Conservation (phyloP, 1,284 basidiomycete species). For the Papiliotrema fonsecae region DNA sequence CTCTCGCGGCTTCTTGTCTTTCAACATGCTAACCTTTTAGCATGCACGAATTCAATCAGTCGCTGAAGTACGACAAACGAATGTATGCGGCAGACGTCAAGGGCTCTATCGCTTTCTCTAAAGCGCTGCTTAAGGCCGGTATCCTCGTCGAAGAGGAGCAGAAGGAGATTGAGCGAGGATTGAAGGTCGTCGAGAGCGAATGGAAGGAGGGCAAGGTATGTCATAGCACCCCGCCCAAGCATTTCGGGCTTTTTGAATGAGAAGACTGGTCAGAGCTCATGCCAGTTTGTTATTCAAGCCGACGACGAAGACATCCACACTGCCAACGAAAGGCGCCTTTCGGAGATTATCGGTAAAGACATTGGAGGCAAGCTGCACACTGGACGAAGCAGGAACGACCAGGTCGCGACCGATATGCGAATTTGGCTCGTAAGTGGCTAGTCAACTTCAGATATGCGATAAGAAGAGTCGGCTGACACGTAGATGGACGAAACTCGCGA, state of each 20-base stretch:
- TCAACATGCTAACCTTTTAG: conserved; percentile 49
- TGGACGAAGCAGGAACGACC: conserved; percentile 92
- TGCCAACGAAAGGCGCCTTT: conserved; percentile 93
- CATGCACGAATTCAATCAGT: conserved; percentile 95
- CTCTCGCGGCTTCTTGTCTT: no score
- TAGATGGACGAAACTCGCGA: conserved; percentile 66
- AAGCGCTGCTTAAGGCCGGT: conserved; percentile 70
- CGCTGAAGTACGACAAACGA: conserved; percentile 86
- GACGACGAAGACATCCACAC: conserved; percentile 99
- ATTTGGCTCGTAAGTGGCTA: conserved; percentile 66
- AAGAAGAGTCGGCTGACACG: conserved; percentile 1
- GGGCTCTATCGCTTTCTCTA: conserved; percentile 94
- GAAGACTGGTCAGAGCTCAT: not conserved
- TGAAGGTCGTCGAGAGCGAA: conserved; percentile 72
- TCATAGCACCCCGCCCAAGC: no score
- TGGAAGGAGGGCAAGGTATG: conserved; percentile 70
- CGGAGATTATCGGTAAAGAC: conserved; percentile 79
- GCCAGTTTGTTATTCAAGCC: conserved; percentile 63
- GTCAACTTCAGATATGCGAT: not conserved
- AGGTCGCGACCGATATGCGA: conserved; percentile 96
- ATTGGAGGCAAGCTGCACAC: conserved; percentile 93
- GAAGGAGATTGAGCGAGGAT: conserved; percentile 68
- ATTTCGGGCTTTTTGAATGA: no score
- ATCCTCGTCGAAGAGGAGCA: conserved; percentile 76
- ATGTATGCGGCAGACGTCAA: conserved; percentile 90